A percentile compares a stretch with the other conserved stretches of the same genome.
These are phyloP conservation scores for Peronosclerospora sorghi DNA, from an alignment of 352 stramenopile genomes.

Conservation along the genomic window DNA sequence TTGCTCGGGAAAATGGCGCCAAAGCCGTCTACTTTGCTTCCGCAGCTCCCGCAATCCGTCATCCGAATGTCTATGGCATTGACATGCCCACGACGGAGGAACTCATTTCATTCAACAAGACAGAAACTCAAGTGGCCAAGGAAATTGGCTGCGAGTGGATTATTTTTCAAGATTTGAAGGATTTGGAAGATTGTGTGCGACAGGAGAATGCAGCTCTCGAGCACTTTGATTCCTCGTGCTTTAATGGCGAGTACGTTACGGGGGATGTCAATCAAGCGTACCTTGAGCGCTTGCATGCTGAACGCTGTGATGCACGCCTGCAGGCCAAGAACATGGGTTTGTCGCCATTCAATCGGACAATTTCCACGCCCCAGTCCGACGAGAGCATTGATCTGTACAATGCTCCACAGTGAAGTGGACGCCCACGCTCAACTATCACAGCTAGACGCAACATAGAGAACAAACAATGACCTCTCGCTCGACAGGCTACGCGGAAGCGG, in stretches of 20 bases:
- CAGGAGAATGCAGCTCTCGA: conserved; percentile 59
- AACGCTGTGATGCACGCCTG: conserved; percentile 76
- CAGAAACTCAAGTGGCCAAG: conserved; percentile 89
- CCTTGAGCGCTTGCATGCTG: conserved; percentile 68
- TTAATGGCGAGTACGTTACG: conserved; percentile 95
- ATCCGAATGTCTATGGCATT: conserved; percentile 99
- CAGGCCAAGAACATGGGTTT: conserved; percentile 78
- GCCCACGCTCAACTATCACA: no score
- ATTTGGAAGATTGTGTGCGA: conserved; percentile 85
- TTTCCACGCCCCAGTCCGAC: conserved; percentile 68
- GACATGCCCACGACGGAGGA: conserved; percentile 98
- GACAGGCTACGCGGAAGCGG: no score
- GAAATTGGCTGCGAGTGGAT: conserved; percentile 94
- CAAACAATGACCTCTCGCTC: no score
- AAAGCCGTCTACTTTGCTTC: conserved; percentile 94
- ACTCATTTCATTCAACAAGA: conserved; percentile 94
- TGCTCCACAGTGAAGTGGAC: conserved; percentile 49
- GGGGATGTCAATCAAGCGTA: conserved; percentile 83
- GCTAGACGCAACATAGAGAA: conserved; percentile 30
- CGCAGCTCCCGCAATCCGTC: conserved; percentile 93
- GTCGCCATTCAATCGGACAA: conserved; percentile 60
- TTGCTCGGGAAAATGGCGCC: conserved; percentile 96
- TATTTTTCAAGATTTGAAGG: conserved; percentile 87
- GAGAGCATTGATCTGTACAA: conserved; percentile 87
- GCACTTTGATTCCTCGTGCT: conserved; percentile 95